Conservation (phyloP, 140 eudicot species). For the Bidens hawaiensis region DNA sequence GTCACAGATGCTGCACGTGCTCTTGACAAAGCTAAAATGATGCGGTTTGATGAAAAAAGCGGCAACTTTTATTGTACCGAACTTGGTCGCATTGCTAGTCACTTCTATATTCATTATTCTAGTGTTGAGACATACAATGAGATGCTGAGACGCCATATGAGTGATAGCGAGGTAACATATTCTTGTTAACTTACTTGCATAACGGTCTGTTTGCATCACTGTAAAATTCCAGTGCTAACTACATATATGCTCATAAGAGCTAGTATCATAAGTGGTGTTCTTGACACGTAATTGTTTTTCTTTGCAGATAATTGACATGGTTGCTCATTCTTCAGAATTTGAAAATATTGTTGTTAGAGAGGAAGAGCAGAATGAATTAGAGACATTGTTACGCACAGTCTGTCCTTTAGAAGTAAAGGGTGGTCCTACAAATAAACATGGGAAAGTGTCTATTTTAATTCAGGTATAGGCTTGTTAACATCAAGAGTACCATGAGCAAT, state of each 20-base stretch:
- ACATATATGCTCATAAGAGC: too few species aligned
- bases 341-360: conserved; percentile 97
- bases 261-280: too few species aligned
- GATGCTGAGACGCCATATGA: conserved; percentile 92
- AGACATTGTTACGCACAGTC: conserved; percentile 56
- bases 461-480: conserved; percentile 50
- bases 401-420: conserved; percentile 97
- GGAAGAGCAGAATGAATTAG: conserved; percentile 94
- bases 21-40: conserved; percentile 98
- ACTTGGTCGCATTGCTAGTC: conserved; percentile 99
- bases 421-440: conserved; percentile 90
- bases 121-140: conserved; percentile 99
- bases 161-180: conserved; percentile 79
- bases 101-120: conserved; percentile 92
- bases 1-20: conserved; percentile 96
- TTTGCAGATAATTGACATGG: conserved; percentile 89
- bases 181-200: conserved; percentile 8
- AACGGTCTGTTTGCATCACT: neutral
- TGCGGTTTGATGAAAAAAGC: conserved; percentile 99
- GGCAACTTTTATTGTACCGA: conserved; percentile 97
- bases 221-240: neutral
- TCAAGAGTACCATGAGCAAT: conserved; percentile 7
- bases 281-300: neutral
- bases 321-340: conserved; percentile 96
- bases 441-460: conserved; percentile 93